These are phyloP conservation scores for Bryoglossum gracile DNA, from an alignment of 495 filamentous ascomycete species.

Conservation along the genomic window DNA sequence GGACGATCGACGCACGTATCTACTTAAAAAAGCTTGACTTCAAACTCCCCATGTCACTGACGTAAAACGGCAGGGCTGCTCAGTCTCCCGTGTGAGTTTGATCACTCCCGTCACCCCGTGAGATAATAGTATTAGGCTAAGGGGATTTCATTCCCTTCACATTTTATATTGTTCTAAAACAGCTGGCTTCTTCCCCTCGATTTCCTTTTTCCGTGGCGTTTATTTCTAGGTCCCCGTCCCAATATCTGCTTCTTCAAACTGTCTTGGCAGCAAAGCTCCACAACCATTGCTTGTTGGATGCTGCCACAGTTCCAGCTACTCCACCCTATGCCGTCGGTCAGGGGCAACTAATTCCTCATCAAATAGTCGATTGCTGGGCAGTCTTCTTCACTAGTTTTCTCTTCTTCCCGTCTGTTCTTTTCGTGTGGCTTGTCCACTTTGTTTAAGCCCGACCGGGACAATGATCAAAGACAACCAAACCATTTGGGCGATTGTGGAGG, in stretches of 20 bases:
- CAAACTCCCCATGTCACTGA: not conserved
- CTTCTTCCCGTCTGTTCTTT: not conserved
- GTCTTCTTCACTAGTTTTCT: not conserved
- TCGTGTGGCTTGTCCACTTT: not conserved
- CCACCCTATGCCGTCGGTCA: not conserved
- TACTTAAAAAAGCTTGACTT: not conserved
- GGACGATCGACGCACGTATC: not conserved
- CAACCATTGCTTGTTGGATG: not conserved
- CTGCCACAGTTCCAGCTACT: not conserved
- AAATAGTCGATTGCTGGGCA: constrained; percentile 6
- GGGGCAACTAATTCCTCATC: not conserved
- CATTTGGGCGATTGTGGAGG: constrained; percentile 14
- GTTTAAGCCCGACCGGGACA: not conserved
- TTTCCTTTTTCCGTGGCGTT: not conserved
- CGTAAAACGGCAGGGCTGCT: not conserved
- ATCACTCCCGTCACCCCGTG: not conserved
- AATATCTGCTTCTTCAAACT: not conserved
- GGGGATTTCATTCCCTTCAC: not conserved
- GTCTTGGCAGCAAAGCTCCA: not conserved
- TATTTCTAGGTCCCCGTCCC: not conserved
- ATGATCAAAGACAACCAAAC: constrained; percentile 14
- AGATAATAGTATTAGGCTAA: too few species aligned
- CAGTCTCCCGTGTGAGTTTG: not conserved
- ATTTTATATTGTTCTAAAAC: not conserved
- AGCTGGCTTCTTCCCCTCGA: not conserved